Evolutionary conservation across 306 rosid species (phyloP).

Genomic region (Gastrolobium bilobum): DNA sequence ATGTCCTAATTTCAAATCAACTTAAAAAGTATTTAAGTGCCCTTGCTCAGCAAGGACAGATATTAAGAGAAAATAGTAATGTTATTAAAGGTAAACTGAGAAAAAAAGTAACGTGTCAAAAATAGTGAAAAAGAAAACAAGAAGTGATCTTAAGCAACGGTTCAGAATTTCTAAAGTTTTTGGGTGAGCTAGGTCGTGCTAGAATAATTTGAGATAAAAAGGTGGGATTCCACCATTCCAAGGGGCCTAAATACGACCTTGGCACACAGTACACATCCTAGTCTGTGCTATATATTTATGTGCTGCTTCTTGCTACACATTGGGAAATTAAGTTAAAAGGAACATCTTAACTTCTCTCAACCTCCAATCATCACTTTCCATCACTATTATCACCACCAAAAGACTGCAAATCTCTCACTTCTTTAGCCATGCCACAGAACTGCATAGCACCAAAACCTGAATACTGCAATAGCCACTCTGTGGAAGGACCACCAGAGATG

Average conservation of each 20-base stretch:
- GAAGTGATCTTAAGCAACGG: conserved; percentile 40
- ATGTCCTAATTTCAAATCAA: conserved; percentile 12
- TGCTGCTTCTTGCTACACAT: conserved; percentile 52
- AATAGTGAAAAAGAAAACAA: conserved; percentile 1
- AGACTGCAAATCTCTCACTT: conserved; percentile 40
- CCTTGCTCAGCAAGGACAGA: conserved; percentile 19
- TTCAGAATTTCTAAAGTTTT: conserved; percentile 50
- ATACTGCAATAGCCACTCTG: conserved; percentile 40
- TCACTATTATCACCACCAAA: conserved; percentile 31
- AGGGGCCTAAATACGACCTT: conserved; percentile 39
- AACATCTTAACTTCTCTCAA: conserved; percentile 61
- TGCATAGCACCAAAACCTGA: conserved; percentile 69
- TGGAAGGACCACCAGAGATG: conserved; percentile 58
- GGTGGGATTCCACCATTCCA: conserved; percentile 64
- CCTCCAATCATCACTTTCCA: conserved; percentile 40
- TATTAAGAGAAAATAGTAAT: conserved; percentile 30
- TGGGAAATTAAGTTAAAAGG: conserved; percentile 58
- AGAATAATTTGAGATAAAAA: conserved; percentile 64
- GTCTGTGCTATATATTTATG: conserved; percentile 61
- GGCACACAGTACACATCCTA: conserved; percentile 51
- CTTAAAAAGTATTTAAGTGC: conserved; percentile 26
- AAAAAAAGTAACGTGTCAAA: background rate
- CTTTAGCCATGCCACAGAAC: conserved; percentile 62
- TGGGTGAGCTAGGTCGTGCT: conserved; percentile 46
- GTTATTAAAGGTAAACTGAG: conserved; percentile 25